A percentile compares a stretch with the other conserved stretches of the same genome.
Conservation (phyloP, 306 rosid genomes). For the Ammopiptanthus mongolicus region DNA sequence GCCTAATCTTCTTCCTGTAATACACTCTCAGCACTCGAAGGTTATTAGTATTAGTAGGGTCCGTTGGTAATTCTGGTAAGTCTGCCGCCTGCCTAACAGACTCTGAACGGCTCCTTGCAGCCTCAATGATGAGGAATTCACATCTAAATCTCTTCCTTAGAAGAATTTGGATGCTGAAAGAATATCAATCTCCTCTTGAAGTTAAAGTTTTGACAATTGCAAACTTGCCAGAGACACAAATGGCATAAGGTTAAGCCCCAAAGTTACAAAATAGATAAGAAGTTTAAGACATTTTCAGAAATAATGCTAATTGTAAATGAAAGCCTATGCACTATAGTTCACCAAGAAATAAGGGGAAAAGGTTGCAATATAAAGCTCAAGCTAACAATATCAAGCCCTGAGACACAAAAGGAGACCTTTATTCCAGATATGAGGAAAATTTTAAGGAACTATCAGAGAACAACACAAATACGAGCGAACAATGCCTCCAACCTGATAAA, state of each 20-base stretch:
- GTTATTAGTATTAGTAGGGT: no score
- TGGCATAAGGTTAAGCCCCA: not conserved
- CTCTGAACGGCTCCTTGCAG: conserved; percentile 21
- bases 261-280: not conserved
- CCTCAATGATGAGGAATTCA: conserved; percentile 31
- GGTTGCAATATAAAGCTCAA: not conserved
- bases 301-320: not conserved
- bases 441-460: not conserved
- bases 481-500: conserved; percentile 52
- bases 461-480: not conserved
- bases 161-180: conserved; percentile 57
- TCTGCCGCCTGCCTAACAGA: no score
- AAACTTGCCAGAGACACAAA: not conserved
- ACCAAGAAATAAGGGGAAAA: no score
- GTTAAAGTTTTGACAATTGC: not conserved
- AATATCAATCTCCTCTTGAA: conserved; percentile 1
- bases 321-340: not conserved
- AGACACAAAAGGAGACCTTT: not conserved
- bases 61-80: no score
- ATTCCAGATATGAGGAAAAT: not conserved
- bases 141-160: conserved; percentile 25
- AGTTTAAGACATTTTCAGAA: not conserved
- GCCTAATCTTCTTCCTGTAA: no score
- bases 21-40: no score
- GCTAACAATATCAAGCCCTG: not conserved